These are phyloP conservation scores for Leccinum fuscescens DNA, from an alignment of 1,284 basidiomycete species.

Conservation along the genomic window DNA sequence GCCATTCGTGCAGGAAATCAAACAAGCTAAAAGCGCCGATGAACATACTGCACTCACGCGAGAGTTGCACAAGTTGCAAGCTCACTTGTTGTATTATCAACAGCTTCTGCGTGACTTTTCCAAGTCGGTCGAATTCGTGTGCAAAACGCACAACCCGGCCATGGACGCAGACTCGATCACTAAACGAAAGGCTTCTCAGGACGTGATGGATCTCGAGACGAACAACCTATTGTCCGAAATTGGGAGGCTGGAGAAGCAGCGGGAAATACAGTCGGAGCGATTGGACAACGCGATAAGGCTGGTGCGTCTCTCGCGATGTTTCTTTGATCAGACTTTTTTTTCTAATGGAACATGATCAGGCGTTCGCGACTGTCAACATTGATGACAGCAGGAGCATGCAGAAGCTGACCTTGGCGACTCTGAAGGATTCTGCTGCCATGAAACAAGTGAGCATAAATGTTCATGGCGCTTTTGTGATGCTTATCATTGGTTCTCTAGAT, in stretches of 20 bases:
- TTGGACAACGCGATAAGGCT: constrained; percentile 53
- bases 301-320: constrained; percentile 24
- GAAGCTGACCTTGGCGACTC: constrained; percentile 44
- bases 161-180: constrained; percentile 29
- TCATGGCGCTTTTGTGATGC: background rate
- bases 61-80: constrained; percentile 52
- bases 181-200: constrained; percentile 17
- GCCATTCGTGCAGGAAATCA: constrained; percentile 39
- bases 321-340: background rate
- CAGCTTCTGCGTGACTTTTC: constrained; percentile 52
- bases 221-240: constrained; percentile 45
- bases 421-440: constrained; percentile 50
- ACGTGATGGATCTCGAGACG: constrained; percentile 43
- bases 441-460: constrained; percentile 36
- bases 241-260: constrained; percentile 41
- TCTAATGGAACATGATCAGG: constrained; percentile 31
- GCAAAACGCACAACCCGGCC: constrained; percentile 45
- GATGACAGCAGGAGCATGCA: constrained; percentile 47
- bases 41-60: constrained; percentile 38
- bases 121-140: constrained; percentile 50
- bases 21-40: constrained; percentile 34
- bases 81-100: constrained; percentile 53
- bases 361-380: constrained; percentile 50
- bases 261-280: constrained; percentile 44
- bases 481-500: constrained; percentile 18